phyloP scores from a whole-genome alignment of 1,139 yeast species.

The Geotrichum cucujoidarum region DNA sequence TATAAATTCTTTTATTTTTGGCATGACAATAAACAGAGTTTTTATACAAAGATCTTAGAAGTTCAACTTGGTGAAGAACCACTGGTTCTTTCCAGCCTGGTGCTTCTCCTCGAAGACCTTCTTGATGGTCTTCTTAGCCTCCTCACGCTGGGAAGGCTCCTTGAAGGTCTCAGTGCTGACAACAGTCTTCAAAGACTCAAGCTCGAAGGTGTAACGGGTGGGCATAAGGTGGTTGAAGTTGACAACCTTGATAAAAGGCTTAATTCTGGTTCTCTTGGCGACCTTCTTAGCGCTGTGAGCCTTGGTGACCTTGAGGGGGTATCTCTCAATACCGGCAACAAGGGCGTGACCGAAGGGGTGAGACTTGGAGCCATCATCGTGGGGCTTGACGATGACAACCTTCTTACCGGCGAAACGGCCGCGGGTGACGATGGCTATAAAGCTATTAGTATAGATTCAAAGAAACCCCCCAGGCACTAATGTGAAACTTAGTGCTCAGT shows the following conservation, averaged over 20 bases:
- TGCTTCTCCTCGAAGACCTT: slow-evolving; percentile 99
- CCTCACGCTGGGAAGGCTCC: slow-evolving; percentile 98
- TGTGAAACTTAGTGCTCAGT: no score
- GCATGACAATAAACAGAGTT: slow-evolving; percentile 18
- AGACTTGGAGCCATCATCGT: slow-evolving; percentile 97
- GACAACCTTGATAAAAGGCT: slow-evolving; percentile 98
- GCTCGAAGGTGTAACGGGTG: slow-evolving; percentile 98
- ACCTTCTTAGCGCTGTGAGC: slow-evolving; percentile 93
- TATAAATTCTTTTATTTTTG: slow-evolving; percentile 19
- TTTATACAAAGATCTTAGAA: slow-evolving; percentile 51
- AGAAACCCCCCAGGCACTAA: no score
- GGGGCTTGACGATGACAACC: slow-evolving; percentile 98
- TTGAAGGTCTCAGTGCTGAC: slow-evolving; percentile 90
- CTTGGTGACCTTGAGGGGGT: slow-evolving; percentile 96
- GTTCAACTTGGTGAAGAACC: slow-evolving; percentile 99
- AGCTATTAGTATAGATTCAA: no score
- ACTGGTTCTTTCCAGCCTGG: slow-evolving; percentile 99
- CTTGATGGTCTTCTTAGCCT: slow-evolving; percentile 98
- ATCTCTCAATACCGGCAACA: slow-evolving; percentile 99
- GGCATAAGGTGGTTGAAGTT: slow-evolving; percentile 99
- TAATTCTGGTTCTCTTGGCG: slow-evolving; percentile 96
- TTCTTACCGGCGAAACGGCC: slow-evolving; percentile 99
- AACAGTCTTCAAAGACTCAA: slow-evolving; percentile 88
- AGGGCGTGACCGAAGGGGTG: slow-evolving; percentile 99
- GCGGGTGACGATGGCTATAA: slow-evolving; percentile 93